Percentiles rank a stretch among this genome's conserved stretches.
Evolutionary conservation across 208 protist genomes (phyloP).

Genomic region (Acanthamoeba triangularis): DNA sequence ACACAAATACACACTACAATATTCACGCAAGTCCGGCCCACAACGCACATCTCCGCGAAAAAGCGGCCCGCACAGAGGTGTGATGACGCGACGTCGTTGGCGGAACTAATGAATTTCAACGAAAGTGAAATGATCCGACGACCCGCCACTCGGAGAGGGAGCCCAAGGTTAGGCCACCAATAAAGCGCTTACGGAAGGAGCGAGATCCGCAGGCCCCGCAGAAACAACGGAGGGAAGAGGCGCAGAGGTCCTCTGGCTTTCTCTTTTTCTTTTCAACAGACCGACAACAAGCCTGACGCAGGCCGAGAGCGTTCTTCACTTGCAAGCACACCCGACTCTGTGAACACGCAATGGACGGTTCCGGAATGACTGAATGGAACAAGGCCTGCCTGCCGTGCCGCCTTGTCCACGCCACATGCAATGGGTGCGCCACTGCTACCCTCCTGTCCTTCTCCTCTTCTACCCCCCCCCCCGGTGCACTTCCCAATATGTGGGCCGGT

Average conservation of each 20-base stretch:
- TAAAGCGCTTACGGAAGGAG: neutral
- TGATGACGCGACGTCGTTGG: neutral
- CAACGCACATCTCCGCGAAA: too few relatives aligned
- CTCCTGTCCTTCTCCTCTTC: neutral
- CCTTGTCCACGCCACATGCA: neutral
- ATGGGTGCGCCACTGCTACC: neutral
- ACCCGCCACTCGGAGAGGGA: neutral
- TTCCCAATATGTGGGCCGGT: too few relatives aligned
- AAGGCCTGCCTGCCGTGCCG: conserved; percentile 16
- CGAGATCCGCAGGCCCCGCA: neutral
- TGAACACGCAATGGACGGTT: neutral
- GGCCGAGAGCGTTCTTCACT: neutral
- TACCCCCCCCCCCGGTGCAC: neutral
- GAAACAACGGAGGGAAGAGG: neutral
- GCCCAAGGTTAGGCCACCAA: neutral
- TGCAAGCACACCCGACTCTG: neutral
- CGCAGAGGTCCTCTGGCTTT: neutral
- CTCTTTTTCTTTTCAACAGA: neutral
- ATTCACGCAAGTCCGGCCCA: neutral
- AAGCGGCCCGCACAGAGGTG: too few relatives aligned
- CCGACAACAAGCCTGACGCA: neutral
- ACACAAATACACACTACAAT: neutral
- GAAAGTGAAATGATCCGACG: neutral
- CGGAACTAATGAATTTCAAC: neutral
- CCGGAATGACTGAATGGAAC: conserved; percentile 38